phyloP scores from a whole-genome alignment of 176 grass and related monocot species.

The Cenchrus fungigraminus region DNA sequence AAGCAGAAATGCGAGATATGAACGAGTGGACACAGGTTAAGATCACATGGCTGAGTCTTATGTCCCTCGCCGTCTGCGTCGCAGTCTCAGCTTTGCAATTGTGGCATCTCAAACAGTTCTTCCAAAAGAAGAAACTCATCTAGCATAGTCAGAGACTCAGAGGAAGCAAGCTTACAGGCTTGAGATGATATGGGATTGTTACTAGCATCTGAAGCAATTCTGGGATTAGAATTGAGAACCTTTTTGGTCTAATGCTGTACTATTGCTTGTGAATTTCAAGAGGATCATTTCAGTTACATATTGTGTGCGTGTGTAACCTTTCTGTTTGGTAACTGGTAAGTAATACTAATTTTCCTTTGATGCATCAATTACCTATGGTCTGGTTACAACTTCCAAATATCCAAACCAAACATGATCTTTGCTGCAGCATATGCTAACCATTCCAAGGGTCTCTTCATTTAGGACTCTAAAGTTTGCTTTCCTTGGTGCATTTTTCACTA shows the following conservation, averaged over 20 bases:
- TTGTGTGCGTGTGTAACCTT: no score
- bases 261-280: not conserved
- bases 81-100: constrained; percentile 48
- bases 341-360: not conserved
- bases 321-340: not conserved
- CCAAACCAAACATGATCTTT: constrained; percentile 31
- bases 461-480: constrained; percentile 25
- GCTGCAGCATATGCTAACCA: constrained; percentile 18
- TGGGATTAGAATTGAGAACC: not conserved
- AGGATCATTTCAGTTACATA: not conserved
- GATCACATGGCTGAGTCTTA: constrained; percentile 57
- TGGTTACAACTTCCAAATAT: constrained; percentile 5
- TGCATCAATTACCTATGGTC: not conserved
- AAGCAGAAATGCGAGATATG: constrained; percentile 59
- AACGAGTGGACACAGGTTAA: constrained; percentile 64
- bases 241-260: not conserved
- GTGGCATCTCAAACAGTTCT: constrained; percentile 55
- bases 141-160: constrained; percentile 5
- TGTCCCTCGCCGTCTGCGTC: constrained; percentile 58
- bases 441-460: not conserved
- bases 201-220: not conserved
- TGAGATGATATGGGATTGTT: not conserved
- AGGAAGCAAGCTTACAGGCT: not conserved
- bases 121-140: constrained; percentile 70
- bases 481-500: constrained; percentile 41